Evolutionary conservation across 164 flowering plant species (phyloP), one percentile per base, ranked within the genome.

Genomic region (Dillenia suffruticosa): DNA sequence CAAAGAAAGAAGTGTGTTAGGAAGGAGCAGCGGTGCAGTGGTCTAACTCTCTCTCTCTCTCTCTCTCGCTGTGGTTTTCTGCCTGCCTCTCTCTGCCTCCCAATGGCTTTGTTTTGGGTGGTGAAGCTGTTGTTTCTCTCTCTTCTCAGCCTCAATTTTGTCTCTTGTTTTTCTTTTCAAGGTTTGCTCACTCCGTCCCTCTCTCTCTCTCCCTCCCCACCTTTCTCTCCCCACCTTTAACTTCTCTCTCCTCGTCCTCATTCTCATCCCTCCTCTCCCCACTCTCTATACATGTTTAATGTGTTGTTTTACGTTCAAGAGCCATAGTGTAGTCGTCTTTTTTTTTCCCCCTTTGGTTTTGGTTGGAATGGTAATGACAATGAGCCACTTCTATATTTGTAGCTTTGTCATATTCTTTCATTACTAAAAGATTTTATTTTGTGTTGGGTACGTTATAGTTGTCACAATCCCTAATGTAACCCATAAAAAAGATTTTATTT

Each of bases 91-190:
- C 45, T 58, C 57, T 57, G 10, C 49, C 12, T 11, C 45, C 58
- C 63, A 45, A 77, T 79, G 77, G 78, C 67, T 69, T 55, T 46
- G 58, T 49, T 66, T 70, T 62, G 64, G 60, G 54, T 66, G 68
- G 62, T 71, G 56, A 67, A 67, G 70, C 67, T 74, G 62, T 60
- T 58, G 49, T 44, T 67, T 67, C 50, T 49, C 53, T 44, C 66
- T 13, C 57, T 77, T 60, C 66, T 81, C 32, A 78, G 74, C 45
- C 65, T 78, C 70, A 51, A 9, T 70, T 10, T 62, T 10, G 11
- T 22, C 9, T 47, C 44, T 49, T 56, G 46, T 24, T 48, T 59
- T 46, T 45, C 54, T 50, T 54, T 52, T n/a, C 24, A 19, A 45
- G 49, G 45, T 13, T 50, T 52, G 44, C 53, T 61, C 16, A 4